phyloP scores from a whole-genome alignment of 176 grass and related monocot species.

The Oryza glaberrima region DNA sequence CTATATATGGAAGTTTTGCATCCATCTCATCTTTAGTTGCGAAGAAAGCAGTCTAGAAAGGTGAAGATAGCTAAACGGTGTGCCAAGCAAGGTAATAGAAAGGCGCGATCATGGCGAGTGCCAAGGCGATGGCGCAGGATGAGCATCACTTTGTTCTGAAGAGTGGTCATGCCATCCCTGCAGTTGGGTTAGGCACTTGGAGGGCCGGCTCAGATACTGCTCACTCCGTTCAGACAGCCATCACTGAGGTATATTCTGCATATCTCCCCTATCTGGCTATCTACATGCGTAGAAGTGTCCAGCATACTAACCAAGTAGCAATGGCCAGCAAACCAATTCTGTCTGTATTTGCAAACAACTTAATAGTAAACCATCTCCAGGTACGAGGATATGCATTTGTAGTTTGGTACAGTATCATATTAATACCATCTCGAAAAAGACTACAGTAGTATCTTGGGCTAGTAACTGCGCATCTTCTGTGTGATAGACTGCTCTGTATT shows the following conservation, averaged over 20 bases:
- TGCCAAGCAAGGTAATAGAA: neutral
- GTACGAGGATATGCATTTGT: neutral
- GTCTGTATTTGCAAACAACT: neutral
- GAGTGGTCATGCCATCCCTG: slow-evolving; percentile 67
- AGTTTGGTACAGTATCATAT: neutral
- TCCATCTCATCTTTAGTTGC: neutral
- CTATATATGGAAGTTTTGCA: slow-evolving; percentile 21
- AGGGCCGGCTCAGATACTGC: slow-evolving; percentile 52
- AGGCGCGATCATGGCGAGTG: slow-evolving; percentile 49
- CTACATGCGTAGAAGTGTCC: neutral
- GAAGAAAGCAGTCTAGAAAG: neutral
- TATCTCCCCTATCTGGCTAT: neutral
- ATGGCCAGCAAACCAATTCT: neutral
- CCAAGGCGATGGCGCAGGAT: slow-evolving; percentile 45
- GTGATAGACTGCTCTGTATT: neutral
- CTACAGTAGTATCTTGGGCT: neutral
- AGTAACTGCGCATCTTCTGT: neutral
- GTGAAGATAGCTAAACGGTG: neutral
- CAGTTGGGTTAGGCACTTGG: slow-evolving; percentile 72
- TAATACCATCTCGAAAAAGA: neutral
- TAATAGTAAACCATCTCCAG: neutral
- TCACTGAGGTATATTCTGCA: slow-evolving; percentile 53
- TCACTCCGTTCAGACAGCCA: slow-evolving; percentile 52
- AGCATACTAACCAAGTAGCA: neutral
- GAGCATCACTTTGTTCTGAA: slow-evolving; percentile 52